Percentiles rank a stretch among this genome's conserved stretches.
These are phyloP conservation scores for Arctium lappa DNA, from an alignment of 129 eudicot genomes.

Conservation along the genomic window DNA sequence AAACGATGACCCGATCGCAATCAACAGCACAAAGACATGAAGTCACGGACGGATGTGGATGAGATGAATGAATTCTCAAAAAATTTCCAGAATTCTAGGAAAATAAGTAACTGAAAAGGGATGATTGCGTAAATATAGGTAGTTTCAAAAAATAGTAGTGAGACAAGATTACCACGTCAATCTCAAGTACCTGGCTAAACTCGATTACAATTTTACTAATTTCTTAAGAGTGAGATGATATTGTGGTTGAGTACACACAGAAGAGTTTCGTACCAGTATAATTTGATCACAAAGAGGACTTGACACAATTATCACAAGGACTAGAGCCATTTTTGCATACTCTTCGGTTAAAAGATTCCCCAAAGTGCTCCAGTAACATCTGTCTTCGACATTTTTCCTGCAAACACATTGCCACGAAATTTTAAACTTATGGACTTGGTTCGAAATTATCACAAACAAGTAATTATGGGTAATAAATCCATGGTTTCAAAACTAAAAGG, in stretches of 20 bases:
- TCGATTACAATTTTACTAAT: background rate
- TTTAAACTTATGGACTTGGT: no score
- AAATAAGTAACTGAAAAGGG: no score
- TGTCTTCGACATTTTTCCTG: conserved; percentile 87
- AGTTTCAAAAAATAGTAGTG: no score
- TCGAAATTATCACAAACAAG: background rate
- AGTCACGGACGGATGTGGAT: no score
- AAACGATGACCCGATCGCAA: no score
- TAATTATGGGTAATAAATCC: background rate
- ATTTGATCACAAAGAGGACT: conserved; percentile 40
- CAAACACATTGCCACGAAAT: background rate
- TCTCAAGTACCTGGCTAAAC: background rate
- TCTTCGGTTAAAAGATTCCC: conserved; percentile 66
- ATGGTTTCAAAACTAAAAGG: background rate
- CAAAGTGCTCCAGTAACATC: conserved; percentile 78
- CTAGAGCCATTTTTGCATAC: conserved; percentile 68
- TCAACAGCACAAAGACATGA: no score
- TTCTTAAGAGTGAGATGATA: background rate
- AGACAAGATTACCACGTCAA: background rate
- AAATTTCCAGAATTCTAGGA: no score
- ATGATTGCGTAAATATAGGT: no score
- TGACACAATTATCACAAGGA: conserved; percentile 94
- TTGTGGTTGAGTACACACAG: background rate
- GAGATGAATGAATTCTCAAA: no score
- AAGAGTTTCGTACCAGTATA: background rate